A percentile compares a stretch with the other conserved stretches of the same genome.
These are phyloP conservation scores for Apiospora sp. DNA, from an alignment of 2,329 filamentous ascomycete genomes.

Conservation along the genomic window DNA sequence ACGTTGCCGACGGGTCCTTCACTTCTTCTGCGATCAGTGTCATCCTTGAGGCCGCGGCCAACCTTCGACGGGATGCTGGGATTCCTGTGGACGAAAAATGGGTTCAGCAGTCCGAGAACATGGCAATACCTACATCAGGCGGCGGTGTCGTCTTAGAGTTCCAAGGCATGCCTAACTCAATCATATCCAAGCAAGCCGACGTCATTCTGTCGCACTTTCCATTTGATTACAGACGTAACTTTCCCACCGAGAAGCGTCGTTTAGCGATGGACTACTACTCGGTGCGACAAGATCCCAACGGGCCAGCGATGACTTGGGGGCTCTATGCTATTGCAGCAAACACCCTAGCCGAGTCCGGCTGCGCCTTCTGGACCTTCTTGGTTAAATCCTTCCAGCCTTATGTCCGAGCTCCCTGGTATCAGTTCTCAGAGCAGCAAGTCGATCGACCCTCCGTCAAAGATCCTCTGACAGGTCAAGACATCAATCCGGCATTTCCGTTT, in stretches of 20 bases:
- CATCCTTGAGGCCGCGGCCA: not conserved
- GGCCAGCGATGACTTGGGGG: conserved; percentile 23
- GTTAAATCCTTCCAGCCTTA: conserved; percentile 20
- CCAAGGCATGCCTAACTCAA: conserved; percentile 13
- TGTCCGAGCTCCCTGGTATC: conserved; percentile 19
- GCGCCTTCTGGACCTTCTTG: conserved; percentile 24
- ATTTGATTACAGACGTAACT: conserved; percentile 10
- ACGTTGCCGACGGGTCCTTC: conserved; percentile 15
- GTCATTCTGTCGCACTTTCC: conserved; percentile 21
- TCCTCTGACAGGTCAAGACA: conserved; percentile 15
- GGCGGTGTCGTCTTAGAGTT: conserved; percentile 16
- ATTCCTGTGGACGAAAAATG: not conserved
- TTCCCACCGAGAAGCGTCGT: not conserved
- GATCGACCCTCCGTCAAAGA: conserved; percentile 3
- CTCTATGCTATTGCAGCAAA: conserved; percentile 20
- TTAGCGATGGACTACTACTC: conserved; percentile 21
- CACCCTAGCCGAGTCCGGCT: not conserved
- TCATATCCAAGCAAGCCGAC: conserved; percentile 21
- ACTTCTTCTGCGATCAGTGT: conserved; percentile 14
- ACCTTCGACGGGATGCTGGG: not conserved
- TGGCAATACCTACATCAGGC: conserved; percentile 21
- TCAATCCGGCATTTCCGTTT: conserved; percentile 19
- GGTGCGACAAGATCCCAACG: conserved; percentile 21
- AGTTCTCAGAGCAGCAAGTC: conserved; percentile 21
- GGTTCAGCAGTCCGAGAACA: not conserved